These are phyloP conservation scores for Prunella vulgaris DNA, from an alignment of 257 asterid genomes.

Conservation along the genomic window DNA sequence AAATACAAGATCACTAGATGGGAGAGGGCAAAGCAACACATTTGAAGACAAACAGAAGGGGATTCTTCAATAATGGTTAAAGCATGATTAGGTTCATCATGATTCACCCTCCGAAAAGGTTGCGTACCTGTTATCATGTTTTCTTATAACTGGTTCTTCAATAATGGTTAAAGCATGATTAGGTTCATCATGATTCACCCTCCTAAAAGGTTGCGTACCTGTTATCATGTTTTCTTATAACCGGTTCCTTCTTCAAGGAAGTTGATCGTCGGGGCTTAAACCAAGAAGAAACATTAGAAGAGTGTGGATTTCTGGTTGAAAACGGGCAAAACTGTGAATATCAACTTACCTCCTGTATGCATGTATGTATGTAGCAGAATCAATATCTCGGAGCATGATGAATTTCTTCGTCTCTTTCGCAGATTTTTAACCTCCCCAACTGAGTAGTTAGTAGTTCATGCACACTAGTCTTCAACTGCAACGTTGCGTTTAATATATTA, in stretches of 20 bases:
- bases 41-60: not conserved
- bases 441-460: conserved; percentile 69
- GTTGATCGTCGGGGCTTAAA: not conserved
- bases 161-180: not conserved
- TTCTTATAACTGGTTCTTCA: not conserved
- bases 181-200: not conserved
- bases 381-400: conserved; percentile 22
- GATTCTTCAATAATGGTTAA: not conserved
- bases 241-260: not conserved
- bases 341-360: not conserved
- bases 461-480: conserved; percentile 71
- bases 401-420: conserved; percentile 31
- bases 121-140: not conserved
- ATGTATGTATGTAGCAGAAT: not conserved
- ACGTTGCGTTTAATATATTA: not conserved
- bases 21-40: not conserved
- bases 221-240: not conserved
- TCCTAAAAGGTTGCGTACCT: not conserved
- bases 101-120: not conserved
- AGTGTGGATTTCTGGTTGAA: not conserved
- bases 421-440: conserved; percentile 41
- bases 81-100: not conserved
- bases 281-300: not conserved
- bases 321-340: not conserved
- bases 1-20: not conserved